These are phyloP conservation scores for Solanum piurae DNA, from an alignment of 257 asterid genomes.

Conservation along the genomic window DNA sequence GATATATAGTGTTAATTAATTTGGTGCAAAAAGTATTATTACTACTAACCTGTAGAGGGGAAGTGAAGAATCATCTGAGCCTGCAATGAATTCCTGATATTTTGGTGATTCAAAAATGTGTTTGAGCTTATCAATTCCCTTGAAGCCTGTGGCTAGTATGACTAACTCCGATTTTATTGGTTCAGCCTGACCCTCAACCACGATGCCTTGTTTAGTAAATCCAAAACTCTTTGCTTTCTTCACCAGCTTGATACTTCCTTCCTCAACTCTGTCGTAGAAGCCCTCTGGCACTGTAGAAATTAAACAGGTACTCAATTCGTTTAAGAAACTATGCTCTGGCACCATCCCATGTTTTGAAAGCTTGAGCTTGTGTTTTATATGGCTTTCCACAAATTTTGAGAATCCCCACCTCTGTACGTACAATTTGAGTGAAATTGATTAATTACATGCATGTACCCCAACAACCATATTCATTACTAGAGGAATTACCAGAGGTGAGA, in stretches of 20 bases:
- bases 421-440: neutral
- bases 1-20: neutral
- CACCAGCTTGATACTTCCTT: slow-evolving; percentile 34
- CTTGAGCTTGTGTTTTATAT: no score
- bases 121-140: slow-evolving; percentile 27
- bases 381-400: no score
- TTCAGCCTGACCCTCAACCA: slow-evolving; percentile 14
- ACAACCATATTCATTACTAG: neutral
- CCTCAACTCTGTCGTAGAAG: slow-evolving; percentile 33
- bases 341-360: no score
- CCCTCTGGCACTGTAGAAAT: slow-evolving; percentile 26
- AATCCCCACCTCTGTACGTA: neutral
- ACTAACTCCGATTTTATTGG: slow-evolving; percentile 21
- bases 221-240: slow-evolving; percentile 15
- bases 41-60: slow-evolving; percentile 33
- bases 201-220: slow-evolving; percentile 27
- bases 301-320: slow-evolving; percentile 21
- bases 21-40: neutral
- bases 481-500: slow-evolving; percentile 36
- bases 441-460: neutral
- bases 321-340: neutral
- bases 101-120: slow-evolving; percentile 13
- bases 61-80: slow-evolving; percentile 3
- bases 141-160: slow-evolving; percentile 41
- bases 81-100: slow-evolving; percentile 15